phyloP scores from a whole-genome alignment of 1,139 yeast genomes.

The Blastobotrys persicus region DNA sequence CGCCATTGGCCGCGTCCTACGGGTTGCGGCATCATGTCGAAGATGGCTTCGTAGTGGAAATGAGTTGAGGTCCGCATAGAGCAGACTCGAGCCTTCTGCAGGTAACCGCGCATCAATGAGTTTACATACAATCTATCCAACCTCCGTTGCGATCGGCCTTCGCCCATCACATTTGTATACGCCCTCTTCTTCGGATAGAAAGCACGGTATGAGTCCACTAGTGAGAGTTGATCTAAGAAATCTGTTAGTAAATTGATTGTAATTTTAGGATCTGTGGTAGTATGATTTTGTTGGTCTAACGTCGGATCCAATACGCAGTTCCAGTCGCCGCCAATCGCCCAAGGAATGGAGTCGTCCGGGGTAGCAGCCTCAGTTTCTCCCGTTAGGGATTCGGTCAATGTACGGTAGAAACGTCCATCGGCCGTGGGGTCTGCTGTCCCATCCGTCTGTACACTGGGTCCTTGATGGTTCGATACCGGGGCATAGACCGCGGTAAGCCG shows the following conservation, averaged over 20 bases:
- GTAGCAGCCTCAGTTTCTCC: not conserved
- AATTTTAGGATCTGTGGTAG: not conserved
- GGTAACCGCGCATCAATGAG: not conserved
- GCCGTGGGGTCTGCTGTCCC: not conserved
- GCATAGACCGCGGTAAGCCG: not conserved
- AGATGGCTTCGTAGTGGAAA: not conserved
- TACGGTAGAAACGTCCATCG: not conserved
- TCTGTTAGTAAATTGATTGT: not conserved
- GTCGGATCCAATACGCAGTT: not conserved
- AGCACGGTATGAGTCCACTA: not conserved
- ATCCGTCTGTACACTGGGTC: not conserved
- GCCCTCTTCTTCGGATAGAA: not conserved
- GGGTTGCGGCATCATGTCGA: not conserved
- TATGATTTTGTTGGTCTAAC: not conserved
- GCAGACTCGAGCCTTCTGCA: not conserved
- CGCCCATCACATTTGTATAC: not conserved
- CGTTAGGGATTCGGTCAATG: not conserved
- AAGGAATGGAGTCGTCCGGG: not conserved
- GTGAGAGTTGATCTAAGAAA: not conserved
- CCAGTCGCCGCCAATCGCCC: not conserved
- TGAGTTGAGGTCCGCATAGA: not conserved
- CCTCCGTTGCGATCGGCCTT: not conserved
- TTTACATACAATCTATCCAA: not conserved
- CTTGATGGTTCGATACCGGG: not conserved
- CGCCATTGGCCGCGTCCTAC: not conserved